Percentiles rank a stretch among this genome's conserved stretches.
Evolutionary conservation across 345 rosid species (phyloP).

Genomic region (Brassica nigra): DNA sequence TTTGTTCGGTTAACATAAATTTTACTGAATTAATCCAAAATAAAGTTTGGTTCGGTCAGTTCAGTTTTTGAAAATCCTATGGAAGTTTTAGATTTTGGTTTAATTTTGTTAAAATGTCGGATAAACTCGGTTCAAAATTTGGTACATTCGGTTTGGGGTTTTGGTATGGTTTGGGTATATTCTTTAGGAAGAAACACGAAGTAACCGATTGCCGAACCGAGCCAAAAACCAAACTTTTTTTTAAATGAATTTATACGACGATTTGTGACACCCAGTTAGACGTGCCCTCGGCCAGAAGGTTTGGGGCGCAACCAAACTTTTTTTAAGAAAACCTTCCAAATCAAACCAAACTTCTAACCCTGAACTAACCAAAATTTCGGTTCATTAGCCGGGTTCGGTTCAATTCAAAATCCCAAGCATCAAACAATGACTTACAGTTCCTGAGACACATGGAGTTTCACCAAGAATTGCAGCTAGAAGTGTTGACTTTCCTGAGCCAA

Average conservation of each 20-base stretch:
- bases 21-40: too few relatives aligned
- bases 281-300: too few relatives aligned
- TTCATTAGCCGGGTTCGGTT: background rate
- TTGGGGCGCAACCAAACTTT: too few relatives aligned
- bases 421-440: conserved; percentile 56
- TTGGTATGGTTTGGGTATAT: background rate
- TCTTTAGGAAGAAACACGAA: too few relatives aligned
- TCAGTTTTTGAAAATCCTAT: background rate
- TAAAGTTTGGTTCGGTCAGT: background rate
- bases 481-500: conserved; percentile 97
- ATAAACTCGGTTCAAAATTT: too few relatives aligned
- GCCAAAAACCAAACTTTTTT: background rate
- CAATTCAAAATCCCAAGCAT: background rate
- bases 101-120: background rate
- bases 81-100: background rate
- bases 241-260: too few relatives aligned
- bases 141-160: background rate
- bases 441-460: conserved; percentile 67
- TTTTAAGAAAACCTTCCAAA: background rate
- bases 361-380: too few relatives aligned
- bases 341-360: background rate
- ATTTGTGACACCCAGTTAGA: too few relatives aligned
- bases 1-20: background rate
- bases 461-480: conserved; percentile 89
- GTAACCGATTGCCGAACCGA: background rate